Base-by-base conservation (phyloP, 306 rosid genomes). In the Rosa lucieae region DNA sequence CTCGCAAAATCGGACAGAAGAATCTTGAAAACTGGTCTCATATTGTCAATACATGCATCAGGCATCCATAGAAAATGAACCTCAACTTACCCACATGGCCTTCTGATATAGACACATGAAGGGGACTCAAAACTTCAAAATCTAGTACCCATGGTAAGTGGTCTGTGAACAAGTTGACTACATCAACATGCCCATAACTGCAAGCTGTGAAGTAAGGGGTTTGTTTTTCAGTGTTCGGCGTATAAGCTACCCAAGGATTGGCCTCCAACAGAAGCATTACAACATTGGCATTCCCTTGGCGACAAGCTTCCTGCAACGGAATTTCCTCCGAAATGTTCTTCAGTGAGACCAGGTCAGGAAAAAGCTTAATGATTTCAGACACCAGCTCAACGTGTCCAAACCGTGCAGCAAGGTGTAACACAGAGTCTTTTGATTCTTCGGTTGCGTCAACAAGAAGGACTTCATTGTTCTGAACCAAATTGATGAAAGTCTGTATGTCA, bases 351-450 rank as follows among this genome's bases (percentile, higher is more conserved):
- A 51, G 18, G 18, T 13, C 56, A 13, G 56, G 56, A 12, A 51
- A 51, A 3, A 51, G 17, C 56, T 51, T 51, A 51, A 51, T 51
- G 56, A 51, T 51, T 51, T 51, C 56, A 10, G 56, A 51, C 20
- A 51, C 56, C 56, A 51, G 56, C 56, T 51, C 20, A 14, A 51
- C 4, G 56, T 51, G 56, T 17, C 56, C 56, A 46, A 46, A 63
- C 80, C 47, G 77, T 78, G 51, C 93, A 17, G 90, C 90, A 53
- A 92, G 70, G 83, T 92, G 97, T 78, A 90, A 84, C n/a, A n/a
- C n/a, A n/a, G n/a, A n/a, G n/a, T n/a, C n/a, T n/a, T n/a, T n/a
- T n/a, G n/a, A n/a, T n/a, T n/a, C n/a, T n/a, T n/a, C n/a, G n/a
- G n/a, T n/a, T n/a, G n/a, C n/a, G n/a, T n/a, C n/a, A n/a, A n/a